Percentiles rank a stretch among this genome's conserved stretches.
phyloP scores from a whole-genome alignment of 768 basidiomycete species.

The Trametes villosa region DNA sequence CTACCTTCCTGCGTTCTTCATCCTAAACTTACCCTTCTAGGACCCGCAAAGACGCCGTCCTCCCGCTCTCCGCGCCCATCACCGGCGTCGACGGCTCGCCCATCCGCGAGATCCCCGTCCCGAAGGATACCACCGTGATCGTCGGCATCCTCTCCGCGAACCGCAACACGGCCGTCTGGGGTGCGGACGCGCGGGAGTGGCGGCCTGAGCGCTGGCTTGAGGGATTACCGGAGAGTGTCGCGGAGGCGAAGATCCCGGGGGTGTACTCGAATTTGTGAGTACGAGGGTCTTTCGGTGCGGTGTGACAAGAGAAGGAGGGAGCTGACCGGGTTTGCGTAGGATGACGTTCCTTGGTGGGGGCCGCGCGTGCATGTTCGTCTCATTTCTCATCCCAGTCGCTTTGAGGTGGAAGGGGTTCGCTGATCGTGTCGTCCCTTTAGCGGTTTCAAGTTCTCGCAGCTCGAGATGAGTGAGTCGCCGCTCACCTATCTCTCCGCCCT shows the following conservation, averaged over 20 bases:
- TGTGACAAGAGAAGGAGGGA: not conserved
- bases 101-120: constrained; percentile 43
- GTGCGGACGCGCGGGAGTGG: constrained; percentile 42
- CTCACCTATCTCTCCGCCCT: not conserved
- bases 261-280: constrained; percentile 15
- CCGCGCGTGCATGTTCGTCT: constrained; percentile 13
- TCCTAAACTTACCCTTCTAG: constrained; percentile 25
- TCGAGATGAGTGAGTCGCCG: constrained; percentile 25
- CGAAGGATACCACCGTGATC: constrained; percentile 42
- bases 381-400: too few species aligned
- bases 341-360: constrained; percentile 19
- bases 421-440: not conserved
- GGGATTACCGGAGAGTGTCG: constrained; percentile 3
- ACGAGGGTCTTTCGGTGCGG: not conserved
- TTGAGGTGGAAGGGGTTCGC: too few species aligned
- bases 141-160: constrained; percentile 50
- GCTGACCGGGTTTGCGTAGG: not conserved
- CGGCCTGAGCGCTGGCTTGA: constrained; percentile 28
- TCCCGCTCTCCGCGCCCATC: constrained; percentile 47
- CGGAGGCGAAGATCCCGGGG: constrained; percentile 15
- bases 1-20: not conserved
- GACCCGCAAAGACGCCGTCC: constrained; percentile 38
- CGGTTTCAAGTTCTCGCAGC: constrained; percentile 28
- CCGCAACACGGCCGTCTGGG: constrained; percentile 39
- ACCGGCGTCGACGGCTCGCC: constrained; percentile 40